These are phyloP conservation scores for Diatrype stigma DNA, from an alignment of 2,329 filamentous ascomycete species.

Conservation along the genomic window DNA sequence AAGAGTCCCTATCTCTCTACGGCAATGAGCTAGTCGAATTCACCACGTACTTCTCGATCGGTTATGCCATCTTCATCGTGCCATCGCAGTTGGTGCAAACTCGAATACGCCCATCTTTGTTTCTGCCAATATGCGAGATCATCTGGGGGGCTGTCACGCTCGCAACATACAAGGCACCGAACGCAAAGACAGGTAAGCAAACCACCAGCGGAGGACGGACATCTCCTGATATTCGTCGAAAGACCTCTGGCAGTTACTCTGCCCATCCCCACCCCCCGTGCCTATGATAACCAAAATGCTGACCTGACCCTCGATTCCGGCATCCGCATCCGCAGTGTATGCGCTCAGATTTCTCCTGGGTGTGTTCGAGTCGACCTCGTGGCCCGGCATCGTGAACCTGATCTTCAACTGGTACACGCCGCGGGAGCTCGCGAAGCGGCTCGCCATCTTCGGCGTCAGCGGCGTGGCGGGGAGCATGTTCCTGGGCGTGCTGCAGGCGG, in stretches of 20 bases:
- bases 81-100: slow-evolving; percentile 13
- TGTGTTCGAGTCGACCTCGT: slow-evolving; percentile 29
- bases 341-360: slow-evolving; percentile 33
- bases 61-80: slow-evolving; percentile 10
- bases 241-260: too few relatives aligned
- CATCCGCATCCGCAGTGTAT: slow-evolving; percentile 20
- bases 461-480: slow-evolving; percentile 42
- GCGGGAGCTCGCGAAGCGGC: slow-evolving; percentile 33
- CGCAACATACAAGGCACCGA: slow-evolving; percentile 23
- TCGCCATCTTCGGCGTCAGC: slow-evolving; percentile 40
- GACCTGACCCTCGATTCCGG: too few relatives aligned
- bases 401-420: slow-evolving; percentile 47
- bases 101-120: slow-evolving; percentile 14
- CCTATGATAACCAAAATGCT: too few relatives aligned
- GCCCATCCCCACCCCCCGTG: too few relatives aligned
- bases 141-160: slow-evolving; percentile 23
- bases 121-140: slow-evolving; percentile 35
- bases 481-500: slow-evolving; percentile 39
- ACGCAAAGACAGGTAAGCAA: slow-evolving; percentile 17
- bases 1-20: slow-evolving; percentile 19
- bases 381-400: slow-evolving; percentile 32
- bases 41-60: slow-evolving; percentile 9
- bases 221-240: too few relatives aligned
- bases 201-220: not conserved
- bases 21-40: slow-evolving; percentile 12